Percentiles rank a stretch among this genome's conserved stretches.
phyloP scores from a whole-genome alignment of 202 grass and related monocot genomes.

The Cymbopogon flexuosus region DNA sequence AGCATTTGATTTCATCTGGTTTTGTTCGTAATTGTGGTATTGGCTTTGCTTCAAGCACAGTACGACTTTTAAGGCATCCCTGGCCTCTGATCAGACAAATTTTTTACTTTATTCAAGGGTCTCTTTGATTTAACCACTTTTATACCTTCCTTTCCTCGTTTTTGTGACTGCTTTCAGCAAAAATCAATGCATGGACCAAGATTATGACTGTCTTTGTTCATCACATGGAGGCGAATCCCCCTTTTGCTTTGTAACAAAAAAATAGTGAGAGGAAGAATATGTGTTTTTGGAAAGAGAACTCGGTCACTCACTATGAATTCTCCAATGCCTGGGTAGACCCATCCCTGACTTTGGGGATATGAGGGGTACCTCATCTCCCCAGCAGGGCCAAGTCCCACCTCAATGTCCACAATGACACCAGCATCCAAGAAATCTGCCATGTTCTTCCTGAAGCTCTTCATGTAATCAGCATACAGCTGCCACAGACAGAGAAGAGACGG shows the following conservation, averaged over 20 bases:
- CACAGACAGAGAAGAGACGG: neutral
- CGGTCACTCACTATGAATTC: conserved; percentile 64
- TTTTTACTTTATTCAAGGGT: neutral
- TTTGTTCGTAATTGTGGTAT: neutral
- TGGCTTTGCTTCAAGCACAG: conserved; percentile 14
- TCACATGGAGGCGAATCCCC: neutral
- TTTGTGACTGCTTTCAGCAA: neutral
- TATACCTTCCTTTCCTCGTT: neutral
- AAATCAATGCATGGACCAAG: neutral
- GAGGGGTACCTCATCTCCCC: conserved; percentile 92
- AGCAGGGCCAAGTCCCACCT: conserved; percentile 85
- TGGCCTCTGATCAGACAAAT: neutral
- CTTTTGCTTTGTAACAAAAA: neutral
- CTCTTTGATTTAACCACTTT: neutral
- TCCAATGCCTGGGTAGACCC: conserved; percentile 81
- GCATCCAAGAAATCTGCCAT: conserved; percentile 73
- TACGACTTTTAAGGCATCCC: neutral
- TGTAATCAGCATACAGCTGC: conserved; percentile 87
- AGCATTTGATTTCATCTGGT: neutral
- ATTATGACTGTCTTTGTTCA: conserved; percentile 1
- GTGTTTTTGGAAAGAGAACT: conserved; percentile 17
- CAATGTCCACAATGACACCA: conserved; percentile 71
- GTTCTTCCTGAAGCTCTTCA: conserved; percentile 78
- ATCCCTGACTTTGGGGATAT: conserved; percentile 65
- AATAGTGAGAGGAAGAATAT: neutral